Base-by-base conservation (phyloP, 139 green algal species). In the Micractinium sp. region DNA sequence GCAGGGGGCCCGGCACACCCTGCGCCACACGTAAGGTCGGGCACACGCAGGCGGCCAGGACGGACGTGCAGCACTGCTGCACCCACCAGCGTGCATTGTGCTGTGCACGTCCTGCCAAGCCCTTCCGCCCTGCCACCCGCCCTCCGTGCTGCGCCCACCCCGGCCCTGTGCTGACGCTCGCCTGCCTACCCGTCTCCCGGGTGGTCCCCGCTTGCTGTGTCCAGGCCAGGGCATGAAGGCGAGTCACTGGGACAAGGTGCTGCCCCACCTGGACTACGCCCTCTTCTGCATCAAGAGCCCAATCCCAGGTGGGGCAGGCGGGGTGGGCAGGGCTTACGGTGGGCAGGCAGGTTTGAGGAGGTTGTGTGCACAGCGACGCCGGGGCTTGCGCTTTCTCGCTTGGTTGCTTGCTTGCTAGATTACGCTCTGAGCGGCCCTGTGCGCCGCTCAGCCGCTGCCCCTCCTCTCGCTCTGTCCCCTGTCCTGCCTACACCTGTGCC, bases 271-370 rank as follows among this genome's bases (percentile, higher is more conserved):
- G 2, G 95, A 97, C 85, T 87, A 94, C 71, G 95, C 93, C 41
- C 90, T 97, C 39, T 93, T 96, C 38, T 97, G 95, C 91, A 93
- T 96, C 88, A 97, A 97, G 82, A 83, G 73, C 71, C 85, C 85
- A 47, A 89, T 82, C 85, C 69, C 69, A 20, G 80, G 80, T 85
- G 80, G 63, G 23, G 66, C 66, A 73, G 23, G 25, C 7, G 23
- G 14, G 66, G 23, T 27, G 22, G 66, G 66, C 23, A 27, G 66
- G 66, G 66, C 66, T n/a, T n/a, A n/a, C n/a, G 14, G 23, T 7
- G 67, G 1, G 12, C 20, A n/a, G 12, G 67, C 67, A 75, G 67
- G 67, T n/a, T n/a, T n/a, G 4, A 33, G 25, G 20, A n/a, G 66
- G 66, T 3, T 12, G 66, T 2, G 3, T 73, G 66, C 4, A 15